Base-by-base conservation (phyloP, 2,329 filamentous ascomycete species). In the Blastomyces percursus region DNA sequence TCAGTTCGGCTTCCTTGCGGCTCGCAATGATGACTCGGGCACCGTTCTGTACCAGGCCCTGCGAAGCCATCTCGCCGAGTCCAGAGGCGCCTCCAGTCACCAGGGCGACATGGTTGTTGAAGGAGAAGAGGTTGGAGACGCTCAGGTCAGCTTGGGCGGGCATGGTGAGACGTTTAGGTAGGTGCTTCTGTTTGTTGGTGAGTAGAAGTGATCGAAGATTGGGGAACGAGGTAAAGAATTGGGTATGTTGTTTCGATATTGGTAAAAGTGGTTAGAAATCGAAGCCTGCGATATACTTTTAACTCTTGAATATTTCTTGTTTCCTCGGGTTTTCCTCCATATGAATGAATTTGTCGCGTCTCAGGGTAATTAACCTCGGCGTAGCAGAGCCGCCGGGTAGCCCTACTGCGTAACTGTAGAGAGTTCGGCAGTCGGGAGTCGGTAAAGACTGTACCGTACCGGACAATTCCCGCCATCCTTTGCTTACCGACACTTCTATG, bases 21-120 rank as follows among this genome's bases (percentile, higher is more conserved):
- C 70, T 73, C 35, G 76, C 76, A 66, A 78, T 78, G 68, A 76
- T 70, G 54, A 78, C 76, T 54, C 66, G 70, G 2, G 75, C 73
- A 19, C 75, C 76, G 65, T 77, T 77, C 64, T 77, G 75, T 8
- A 77, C 69, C 46, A 77, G 76, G 2, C 72, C 75, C 68, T 77
- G 75, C 0, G 76, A 74, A n/a, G 76, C 76, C 75, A 77, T 77
- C 64, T 78, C 76, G 30, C 74, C 74, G 8, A 76, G 70, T 2
- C 74, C 74, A 0, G 72, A 73, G 0, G 73, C 73, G 2, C 74
- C 74, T 61, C 74, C 74, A 1, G 73, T 75, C 2, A 76, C 69
- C 52, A 76, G 73, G 19, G 68, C 73, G 61, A 74, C 64, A 64
- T 76, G 72, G 12, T 66, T 66, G 24, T 66, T 62, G 69, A 75